Evolutionary conservation across 164 flowering plant species (phyloP).

Genomic region (Litsea cubeba): DNA sequence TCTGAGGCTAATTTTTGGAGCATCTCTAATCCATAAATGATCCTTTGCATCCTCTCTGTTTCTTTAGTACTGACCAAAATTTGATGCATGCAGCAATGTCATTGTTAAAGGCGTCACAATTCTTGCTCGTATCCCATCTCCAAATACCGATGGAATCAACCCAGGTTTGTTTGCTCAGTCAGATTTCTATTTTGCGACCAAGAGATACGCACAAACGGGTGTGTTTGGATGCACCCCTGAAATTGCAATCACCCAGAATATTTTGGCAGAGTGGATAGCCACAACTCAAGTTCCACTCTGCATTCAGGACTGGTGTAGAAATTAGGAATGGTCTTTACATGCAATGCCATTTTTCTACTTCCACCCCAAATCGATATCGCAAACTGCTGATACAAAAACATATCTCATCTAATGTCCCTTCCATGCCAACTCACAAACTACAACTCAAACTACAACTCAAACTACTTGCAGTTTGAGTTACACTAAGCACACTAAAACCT

Average conservation of each 20-base stretch:
- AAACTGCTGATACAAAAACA: no score
- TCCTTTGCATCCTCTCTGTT: not conserved
- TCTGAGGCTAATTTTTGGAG: no score
- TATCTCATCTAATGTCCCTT: no score
- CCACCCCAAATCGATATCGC: no score
- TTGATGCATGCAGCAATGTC: slow-evolving; percentile 19
- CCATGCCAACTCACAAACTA: no score
- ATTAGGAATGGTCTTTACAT: no score
- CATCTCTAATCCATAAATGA: no score
- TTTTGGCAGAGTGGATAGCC: not conserved
- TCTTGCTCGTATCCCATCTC: slow-evolving; percentile 52
- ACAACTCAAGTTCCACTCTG: not conserved
- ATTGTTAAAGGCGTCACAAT: slow-evolving; percentile 49
- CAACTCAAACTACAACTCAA: no score
- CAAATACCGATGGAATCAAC: slow-evolving; percentile 81
- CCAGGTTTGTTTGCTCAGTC: slow-evolving; percentile 39
- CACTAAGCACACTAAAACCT: no score
- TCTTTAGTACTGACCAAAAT: not conserved
- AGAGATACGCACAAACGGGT: not conserved
- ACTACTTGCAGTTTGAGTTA: no score
- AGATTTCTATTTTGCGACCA: not conserved
- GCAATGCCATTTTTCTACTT: no score
- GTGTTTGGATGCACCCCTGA: not conserved
- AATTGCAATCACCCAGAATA: not conserved
- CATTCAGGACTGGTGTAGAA: not conserved